These are phyloP conservation scores for Fusarium tjaetaba DNA, from an alignment of 2,329 filamentous ascomycete genomes.

Conservation along the genomic window DNA sequence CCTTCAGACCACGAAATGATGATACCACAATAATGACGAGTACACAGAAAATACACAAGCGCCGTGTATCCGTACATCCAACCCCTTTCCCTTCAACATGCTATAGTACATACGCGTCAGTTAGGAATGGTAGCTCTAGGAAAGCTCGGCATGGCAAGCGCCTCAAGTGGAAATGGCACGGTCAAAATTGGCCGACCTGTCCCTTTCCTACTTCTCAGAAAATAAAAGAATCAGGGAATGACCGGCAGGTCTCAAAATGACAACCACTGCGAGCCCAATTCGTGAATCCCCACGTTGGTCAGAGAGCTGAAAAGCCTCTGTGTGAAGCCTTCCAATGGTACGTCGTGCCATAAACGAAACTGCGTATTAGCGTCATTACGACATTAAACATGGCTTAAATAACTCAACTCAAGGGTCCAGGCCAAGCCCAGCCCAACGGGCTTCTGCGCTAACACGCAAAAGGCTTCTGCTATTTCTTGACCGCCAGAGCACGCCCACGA, in stretches of 20 bases:
- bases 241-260: slow-evolving; percentile 5
- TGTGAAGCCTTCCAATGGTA: slow-evolving; percentile 6
- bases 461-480: slow-evolving; percentile 19
- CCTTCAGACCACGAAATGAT: background rate
- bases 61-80: slow-evolving; percentile 8
- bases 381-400: slow-evolving; percentile 21
- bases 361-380: slow-evolving; percentile 7
- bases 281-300: background rate
- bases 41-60: background rate
- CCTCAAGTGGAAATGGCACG: slow-evolving; percentile 22
- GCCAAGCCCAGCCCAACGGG: slow-evolving; percentile 15
- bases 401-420: slow-evolving; percentile 29
- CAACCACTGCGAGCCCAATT: slow-evolving; percentile 12
- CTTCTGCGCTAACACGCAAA: slow-evolving; percentile 13
- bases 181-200: slow-evolving; percentile 11
- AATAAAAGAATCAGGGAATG: background rate
- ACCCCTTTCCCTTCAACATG: slow-evolving; percentile 14
- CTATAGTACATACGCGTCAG: background rate
- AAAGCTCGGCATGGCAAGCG: slow-evolving; percentile 39
- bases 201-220: background rate
- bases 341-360: background rate
- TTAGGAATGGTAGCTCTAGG: slow-evolving; percentile 24
- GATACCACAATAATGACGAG: background rate
- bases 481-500: slow-evolving; percentile 6
- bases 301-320: slow-evolving; percentile 10